phyloP scores from a whole-genome alignment of 768 basidiomycete genomes.

The Kwoniella newhampshirensis region DNA sequence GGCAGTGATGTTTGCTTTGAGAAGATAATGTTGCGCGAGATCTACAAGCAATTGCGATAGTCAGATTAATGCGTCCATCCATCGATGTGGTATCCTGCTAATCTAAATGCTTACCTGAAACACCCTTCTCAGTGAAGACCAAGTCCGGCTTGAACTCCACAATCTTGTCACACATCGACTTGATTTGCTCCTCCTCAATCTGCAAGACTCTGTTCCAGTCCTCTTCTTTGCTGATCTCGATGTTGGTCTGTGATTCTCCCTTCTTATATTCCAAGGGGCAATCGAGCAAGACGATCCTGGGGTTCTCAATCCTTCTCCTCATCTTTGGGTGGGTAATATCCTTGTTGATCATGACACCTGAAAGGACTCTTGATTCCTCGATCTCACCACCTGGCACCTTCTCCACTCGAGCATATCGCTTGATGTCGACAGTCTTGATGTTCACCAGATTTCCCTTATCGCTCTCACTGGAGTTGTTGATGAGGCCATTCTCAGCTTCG shows the following conservation, averaged over 20 bases:
- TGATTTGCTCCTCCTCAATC: conserved; percentile 97
- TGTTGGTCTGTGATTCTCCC: conserved; percentile 96
- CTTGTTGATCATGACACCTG: conserved; percentile 96
- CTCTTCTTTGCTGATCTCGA: conserved; percentile 90
- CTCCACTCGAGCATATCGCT: conserved; percentile 95
- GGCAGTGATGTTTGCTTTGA: conserved; percentile 83
- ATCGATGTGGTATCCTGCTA: background rate
- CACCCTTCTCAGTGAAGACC: conserved; percentile 94
- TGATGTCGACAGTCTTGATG: conserved; percentile 90
- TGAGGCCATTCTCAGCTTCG: conserved; percentile 59
- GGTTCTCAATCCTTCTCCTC: conserved; percentile 84
- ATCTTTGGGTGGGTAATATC: conserved; percentile 97
- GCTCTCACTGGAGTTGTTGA: conserved; percentile 17
- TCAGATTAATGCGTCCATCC: background rate
- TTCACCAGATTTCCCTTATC: conserved; percentile 29
- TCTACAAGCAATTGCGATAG: conserved; percentile 59
- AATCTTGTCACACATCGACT: conserved; percentile 75
- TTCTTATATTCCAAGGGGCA: conserved; percentile 99
- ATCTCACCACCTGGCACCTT: conserved; percentile 98
- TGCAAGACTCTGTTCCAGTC: conserved; percentile 91
- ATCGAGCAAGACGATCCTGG: conserved; percentile 82
- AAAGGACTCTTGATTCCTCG: conserved; percentile 81
- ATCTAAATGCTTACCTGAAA: conserved; percentile 68
- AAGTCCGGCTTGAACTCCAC: conserved; percentile 93
- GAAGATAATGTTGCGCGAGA: conserved; percentile 85